These are phyloP conservation scores for Tuber brumale DNA, from an alignment of 495 filamentous ascomycete genomes.

Conservation along the genomic window DNA sequence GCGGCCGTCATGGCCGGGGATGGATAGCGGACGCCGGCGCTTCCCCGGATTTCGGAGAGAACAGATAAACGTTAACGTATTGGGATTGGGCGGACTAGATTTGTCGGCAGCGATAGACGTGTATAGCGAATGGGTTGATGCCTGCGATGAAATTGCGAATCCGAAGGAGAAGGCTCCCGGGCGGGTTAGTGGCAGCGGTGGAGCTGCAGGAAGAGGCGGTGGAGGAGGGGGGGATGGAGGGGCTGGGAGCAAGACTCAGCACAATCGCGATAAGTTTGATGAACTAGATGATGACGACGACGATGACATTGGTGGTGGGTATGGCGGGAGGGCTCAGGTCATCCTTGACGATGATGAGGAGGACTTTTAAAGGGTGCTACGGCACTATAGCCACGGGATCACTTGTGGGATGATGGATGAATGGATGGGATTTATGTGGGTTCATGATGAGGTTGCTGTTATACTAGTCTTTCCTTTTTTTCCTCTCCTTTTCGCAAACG, in stretches of 20 bases:
- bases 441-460: not conserved
- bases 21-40: constrained; percentile 7
- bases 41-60: not conserved
- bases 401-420: not conserved
- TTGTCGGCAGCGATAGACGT: constrained; percentile 87
- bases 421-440: not conserved
- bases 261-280: constrained; percentile 8
- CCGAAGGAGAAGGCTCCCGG: constrained; percentile 49
- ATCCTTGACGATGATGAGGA: constrained; percentile 40
- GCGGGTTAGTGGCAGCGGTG: constrained; percentile 15
- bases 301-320: constrained; percentile 40
- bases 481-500: constrained; percentile 15
- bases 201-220: constrained; percentile 43
- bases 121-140: constrained; percentile 97
- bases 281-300: constrained; percentile 38
- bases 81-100: constrained; percentile 49
- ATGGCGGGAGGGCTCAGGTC: constrained; percentile 23
- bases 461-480: not conserved
- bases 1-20: not conserved
- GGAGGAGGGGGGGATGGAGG: constrained; percentile 44
- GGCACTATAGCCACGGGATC: not conserved
- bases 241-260: constrained; percentile 39
- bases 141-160: constrained; percentile 75
- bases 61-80: not conserved
- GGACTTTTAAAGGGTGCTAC: constrained; percentile 12